Evolutionary conservation across 192 early-diverging fungal species (phyloP).

Genomic region (Backusella morwellensis): DNA sequence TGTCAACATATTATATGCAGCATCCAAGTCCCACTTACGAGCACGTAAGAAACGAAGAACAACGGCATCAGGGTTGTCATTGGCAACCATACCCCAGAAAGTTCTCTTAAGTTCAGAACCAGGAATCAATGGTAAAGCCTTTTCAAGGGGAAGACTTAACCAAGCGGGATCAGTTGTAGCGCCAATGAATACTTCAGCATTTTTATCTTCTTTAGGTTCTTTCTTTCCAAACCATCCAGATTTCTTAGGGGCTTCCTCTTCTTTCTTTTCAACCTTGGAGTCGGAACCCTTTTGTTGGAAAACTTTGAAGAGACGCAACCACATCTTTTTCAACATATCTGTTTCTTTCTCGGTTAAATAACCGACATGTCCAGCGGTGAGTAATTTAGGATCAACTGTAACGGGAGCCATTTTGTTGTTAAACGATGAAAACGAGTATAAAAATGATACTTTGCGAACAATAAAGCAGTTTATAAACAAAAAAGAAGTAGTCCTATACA

Average conservation of each 20-base stretch:
- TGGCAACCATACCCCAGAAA: conserved; percentile 60
- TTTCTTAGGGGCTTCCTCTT: background rate
- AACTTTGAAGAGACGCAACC: conserved; percentile 42
- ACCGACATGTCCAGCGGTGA: conserved; percentile 10
- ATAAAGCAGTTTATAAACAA: conserved; percentile 10
- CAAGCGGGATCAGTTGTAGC: conserved; percentile 6
- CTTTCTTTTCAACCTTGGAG: background rate
- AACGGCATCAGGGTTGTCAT: conserved; percentile 73
- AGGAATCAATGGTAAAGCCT: conserved; percentile 21
- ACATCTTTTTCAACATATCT: conserved; percentile 45
- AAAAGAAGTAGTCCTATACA: conserved; percentile 13
- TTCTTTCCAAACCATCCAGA: conserved; percentile 10
- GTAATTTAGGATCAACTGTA: background rate
- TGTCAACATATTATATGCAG: conserved; percentile 71
- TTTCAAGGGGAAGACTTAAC: conserved; percentile 15
- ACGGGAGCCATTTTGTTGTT: conserved; percentile 6
- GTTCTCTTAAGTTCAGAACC: conserved; percentile 43
- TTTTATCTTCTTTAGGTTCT: background rate
- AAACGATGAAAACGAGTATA: background rate
- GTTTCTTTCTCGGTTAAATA: conserved; percentile 45
- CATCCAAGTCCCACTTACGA: conserved; percentile 83
- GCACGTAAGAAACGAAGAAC: conserved; percentile 82
- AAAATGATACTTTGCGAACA: conserved; percentile 2
- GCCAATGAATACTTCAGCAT: conserved; percentile 8
- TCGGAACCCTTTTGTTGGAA: conserved; percentile 29